Base-by-base conservation (phyloP, 306 rosid genomes). In the Cucurbita moschata region DNA sequence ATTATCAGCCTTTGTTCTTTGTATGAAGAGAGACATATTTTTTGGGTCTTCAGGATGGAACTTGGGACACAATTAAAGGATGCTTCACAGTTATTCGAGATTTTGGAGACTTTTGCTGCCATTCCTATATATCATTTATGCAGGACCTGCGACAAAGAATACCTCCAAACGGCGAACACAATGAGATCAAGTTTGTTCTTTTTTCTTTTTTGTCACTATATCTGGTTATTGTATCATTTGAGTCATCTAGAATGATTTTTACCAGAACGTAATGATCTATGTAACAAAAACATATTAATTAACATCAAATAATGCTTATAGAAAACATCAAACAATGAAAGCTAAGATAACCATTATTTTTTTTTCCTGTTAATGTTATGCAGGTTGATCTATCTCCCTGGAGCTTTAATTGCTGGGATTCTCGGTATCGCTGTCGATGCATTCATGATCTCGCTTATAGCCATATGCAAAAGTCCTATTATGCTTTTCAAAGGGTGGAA, bases 401-500 rank as follows among this genome's bases (percentile, higher is more conserved):
- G 87, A 72, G 96, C 92, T 59, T 80, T 89, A 57, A 42, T 88
- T 59, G 91, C 83, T 11, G 86, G 90, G 60, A 74, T 73, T 68
- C 82, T 95, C 52, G 99, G 99, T 55, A 57, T 87, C 40, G 14
- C 87, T 47, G 81, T 91, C 68, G 99, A 95, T 85, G 75, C 80
- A 75, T 88, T 84, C 39, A 72, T 88, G 77, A 89, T 95, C 84
- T 89, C 97, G 63, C 6, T 83, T 8, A 79, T 95, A 78, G 96
- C 99, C 37, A 7, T 91, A 4, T 89, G 54, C 81, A 95, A 95
- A 85, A 75, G 90, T 76, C 85, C 88, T 56, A 89, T 79, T 87
- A 95, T 95, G 99, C 96, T 95, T 75, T 78, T 87, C 67, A 95
- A 88, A 79, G 99, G 99, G 59, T 95, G 97, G 97, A 84, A 87